Evolutionary conservation across 371 early-diverging fungal species (phyloP).

Genomic region (Lichtheimia corymbifera): DNA sequence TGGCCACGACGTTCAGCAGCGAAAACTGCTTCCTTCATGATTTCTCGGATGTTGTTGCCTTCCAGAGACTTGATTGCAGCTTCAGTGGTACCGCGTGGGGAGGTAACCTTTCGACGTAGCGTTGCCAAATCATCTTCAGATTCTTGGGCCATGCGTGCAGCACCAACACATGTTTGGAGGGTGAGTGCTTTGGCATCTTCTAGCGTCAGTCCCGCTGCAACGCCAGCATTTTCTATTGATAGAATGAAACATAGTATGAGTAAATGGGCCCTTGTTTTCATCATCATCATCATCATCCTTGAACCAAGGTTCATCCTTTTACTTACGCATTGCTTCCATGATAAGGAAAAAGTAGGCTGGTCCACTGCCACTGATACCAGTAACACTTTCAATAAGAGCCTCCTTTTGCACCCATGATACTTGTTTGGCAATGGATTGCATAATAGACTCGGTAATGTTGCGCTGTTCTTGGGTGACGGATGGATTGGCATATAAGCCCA

Average conservation of each 20-base stretch:
- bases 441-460: constrained; percentile 64
- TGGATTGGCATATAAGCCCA: constrained; percentile 75
- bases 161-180: constrained; percentile 88
- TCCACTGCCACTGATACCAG: constrained; percentile 86
- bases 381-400: constrained; percentile 81
- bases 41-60: constrained; percentile 57
- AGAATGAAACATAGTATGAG: too few species aligned
- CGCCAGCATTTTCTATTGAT: constrained; percentile 70
- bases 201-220: constrained; percentile 73
- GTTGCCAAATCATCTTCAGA: constrained; percentile 75
- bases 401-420: constrained; percentile 83
- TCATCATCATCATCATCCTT: too few species aligned
- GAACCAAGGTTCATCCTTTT: not conserved
- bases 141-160: constrained; percentile 81
- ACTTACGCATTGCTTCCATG: constrained; percentile 81
- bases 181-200: constrained; percentile 80
- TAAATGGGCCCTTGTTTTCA: too few species aligned
- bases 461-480: constrained; percentile 64
- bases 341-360: constrained; percentile 96
- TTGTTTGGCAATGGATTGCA: constrained; percentile 72
- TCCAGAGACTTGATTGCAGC: constrained; percentile 85
- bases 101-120: constrained; percentile 85
- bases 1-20: constrained; percentile 72
- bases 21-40: constrained; percentile 61
- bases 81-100: constrained; percentile 93